Conservation (phyloP, 768 basidiomycete species). For the Amanita brunnescens region DNA sequence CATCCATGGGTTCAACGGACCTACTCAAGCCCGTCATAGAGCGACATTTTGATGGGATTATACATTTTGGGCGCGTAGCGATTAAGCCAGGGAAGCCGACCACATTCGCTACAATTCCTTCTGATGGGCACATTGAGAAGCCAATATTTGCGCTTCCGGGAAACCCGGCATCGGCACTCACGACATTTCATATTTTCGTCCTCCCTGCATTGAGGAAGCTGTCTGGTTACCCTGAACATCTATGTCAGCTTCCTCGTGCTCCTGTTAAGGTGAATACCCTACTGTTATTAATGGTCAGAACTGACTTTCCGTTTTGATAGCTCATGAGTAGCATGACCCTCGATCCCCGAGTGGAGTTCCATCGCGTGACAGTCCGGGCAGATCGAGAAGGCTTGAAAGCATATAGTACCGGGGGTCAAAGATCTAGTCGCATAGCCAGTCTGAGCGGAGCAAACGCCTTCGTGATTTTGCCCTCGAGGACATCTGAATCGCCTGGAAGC, state of each 20-base stretch:
- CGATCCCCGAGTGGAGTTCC: constrained; percentile 74
- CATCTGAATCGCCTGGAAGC: constrained; percentile 21
- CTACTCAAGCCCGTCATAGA: constrained; percentile 86
- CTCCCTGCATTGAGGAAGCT: constrained; percentile 68
- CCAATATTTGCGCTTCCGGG: constrained; percentile 82
- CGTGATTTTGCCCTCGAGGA: constrained; percentile 50
- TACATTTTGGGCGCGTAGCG: constrained; percentile 82
- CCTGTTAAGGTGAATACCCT: constrained; percentile 46
- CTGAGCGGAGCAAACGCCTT: constrained; percentile 76
- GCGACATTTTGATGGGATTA: constrained; percentile 59
- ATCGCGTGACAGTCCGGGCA: constrained; percentile 60
- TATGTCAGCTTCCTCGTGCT: constrained; percentile 53
- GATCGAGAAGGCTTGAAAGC: constrained; percentile 45
- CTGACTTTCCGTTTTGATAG: constrained; percentile 21
- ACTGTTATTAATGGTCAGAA: background rate
- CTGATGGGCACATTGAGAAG: constrained; percentile 29
- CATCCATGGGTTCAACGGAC: constrained; percentile 86
- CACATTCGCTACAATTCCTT: constrained; percentile 74
- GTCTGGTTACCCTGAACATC: constrained; percentile 52
- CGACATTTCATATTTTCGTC: constrained; percentile 80
- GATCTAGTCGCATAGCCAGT: constrained; percentile 77
- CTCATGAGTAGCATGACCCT: constrained; percentile 53
- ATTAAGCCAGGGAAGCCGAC: constrained; percentile 87
- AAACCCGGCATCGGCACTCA: constrained; percentile 83
- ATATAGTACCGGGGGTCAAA: constrained; percentile 78